These are phyloP conservation scores for Melanogaster broomeanus DNA, from an alignment of 768 basidiomycete genomes.

Conservation along the genomic window DNA sequence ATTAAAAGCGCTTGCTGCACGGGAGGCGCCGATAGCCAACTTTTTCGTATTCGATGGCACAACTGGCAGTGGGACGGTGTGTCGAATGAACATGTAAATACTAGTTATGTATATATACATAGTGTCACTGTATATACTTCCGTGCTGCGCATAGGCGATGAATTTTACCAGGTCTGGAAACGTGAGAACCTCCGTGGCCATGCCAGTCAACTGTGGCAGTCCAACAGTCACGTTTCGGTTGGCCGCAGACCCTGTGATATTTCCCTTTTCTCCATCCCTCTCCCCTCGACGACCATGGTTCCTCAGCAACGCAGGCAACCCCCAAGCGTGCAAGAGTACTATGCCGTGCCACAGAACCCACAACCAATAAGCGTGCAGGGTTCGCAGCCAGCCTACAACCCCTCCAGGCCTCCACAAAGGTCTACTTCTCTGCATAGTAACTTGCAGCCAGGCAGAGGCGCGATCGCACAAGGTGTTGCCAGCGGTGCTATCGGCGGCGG, in stretches of 20 bases:
- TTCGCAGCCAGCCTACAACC: conserved; percentile 20
- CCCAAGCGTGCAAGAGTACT: conserved; percentile 54
- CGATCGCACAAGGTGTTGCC: conserved; percentile 77
- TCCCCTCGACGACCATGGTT: conserved; percentile 28
- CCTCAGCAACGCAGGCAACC: conserved; percentile 43
- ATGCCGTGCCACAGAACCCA: conserved; percentile 67
- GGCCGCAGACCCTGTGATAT: conserved; percentile 6
- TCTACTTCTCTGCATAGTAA: conserved; percentile 30
- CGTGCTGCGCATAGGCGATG: no score
- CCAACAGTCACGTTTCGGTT: conserved; percentile 23
- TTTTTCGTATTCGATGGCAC: conserved; percentile 87
- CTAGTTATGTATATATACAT: not conserved
- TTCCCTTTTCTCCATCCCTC: conserved; percentile 11
- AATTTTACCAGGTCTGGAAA: no score
- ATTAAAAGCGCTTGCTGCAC: conserved; percentile 84
- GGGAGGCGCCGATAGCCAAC: conserved; percentile 93
- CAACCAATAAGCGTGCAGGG: conserved; percentile 38
- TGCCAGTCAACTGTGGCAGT: not conserved
- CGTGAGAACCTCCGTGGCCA: conserved; percentile 16
- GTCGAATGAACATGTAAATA: conserved; percentile 46
- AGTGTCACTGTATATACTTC: not conserved
- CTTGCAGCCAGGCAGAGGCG: conserved; percentile 44
- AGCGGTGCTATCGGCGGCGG: conserved; percentile 75
- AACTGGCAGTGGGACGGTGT: conserved; percentile 74
- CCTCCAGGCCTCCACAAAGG: conserved; percentile 26